Evolutionary conservation across 768 basidiomycete species (phyloP).

Genomic region (Lactarius sanguifluus): DNA sequence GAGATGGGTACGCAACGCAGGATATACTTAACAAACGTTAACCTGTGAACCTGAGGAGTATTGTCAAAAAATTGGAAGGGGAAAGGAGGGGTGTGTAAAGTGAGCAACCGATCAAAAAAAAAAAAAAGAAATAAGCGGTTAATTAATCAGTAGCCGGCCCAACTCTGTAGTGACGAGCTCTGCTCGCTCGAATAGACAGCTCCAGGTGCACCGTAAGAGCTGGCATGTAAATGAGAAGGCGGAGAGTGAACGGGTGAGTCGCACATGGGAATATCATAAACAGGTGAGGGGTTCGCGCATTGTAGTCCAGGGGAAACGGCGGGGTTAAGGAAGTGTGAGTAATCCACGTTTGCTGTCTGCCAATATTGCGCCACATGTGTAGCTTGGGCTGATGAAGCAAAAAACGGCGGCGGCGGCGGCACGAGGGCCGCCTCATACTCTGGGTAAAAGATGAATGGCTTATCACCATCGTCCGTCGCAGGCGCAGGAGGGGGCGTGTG

Average conservation of each 20-base stretch:
- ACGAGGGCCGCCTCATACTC: constrained; percentile 26
- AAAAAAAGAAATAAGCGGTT: constrained; percentile 6
- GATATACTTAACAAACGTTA: constrained; percentile 8
- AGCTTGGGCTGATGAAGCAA: constrained; percentile 8
- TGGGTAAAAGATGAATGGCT: constrained; percentile 31
- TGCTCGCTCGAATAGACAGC: constrained; percentile 20
- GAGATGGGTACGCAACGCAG: constrained; percentile 13
- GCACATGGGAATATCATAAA: constrained; percentile 16
- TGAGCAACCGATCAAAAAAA: constrained; percentile 10
- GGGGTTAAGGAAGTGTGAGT: constrained; percentile 27
- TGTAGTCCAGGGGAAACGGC: constrained; percentile 20
- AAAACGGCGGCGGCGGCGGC: constrained; percentile 6
- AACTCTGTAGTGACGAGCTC: constrained; percentile 23
- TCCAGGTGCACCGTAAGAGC: constrained; percentile 9
- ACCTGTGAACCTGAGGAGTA: constrained; percentile 10
- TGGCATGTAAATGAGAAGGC: neutral
- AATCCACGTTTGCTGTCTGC: constrained; percentile 17
- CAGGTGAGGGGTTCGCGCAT: constrained; percentile 15
- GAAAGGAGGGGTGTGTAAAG: neutral
- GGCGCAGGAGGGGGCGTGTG: neutral
- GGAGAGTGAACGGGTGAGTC: constrained; percentile 8
- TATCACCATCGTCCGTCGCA: constrained; percentile 27
- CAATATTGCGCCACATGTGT: constrained; percentile 22
- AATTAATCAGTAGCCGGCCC: constrained; percentile 20
- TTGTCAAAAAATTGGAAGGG: neutral